Evolutionary conservation across 768 basidiomycete genomes (phyloP).

Genomic region (Suillus discolor): DNA sequence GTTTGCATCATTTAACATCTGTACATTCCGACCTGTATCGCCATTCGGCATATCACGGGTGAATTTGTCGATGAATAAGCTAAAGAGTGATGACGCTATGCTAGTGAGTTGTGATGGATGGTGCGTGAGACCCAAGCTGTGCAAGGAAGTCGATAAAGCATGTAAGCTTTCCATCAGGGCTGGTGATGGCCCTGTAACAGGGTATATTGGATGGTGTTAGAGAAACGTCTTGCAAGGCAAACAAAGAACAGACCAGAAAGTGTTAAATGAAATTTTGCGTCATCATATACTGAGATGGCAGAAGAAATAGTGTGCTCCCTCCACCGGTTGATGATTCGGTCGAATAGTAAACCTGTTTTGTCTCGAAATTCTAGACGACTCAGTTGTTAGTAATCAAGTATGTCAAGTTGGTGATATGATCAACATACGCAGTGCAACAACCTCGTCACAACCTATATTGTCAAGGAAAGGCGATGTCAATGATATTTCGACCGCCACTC

Average conservation of each 20-base stretch:
- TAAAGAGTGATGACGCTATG: constrained; percentile 43
- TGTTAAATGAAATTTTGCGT: constrained; percentile 9
- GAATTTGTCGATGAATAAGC: constrained; percentile 37
- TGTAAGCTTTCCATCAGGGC: constrained; percentile 57
- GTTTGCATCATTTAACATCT: constrained; percentile 47
- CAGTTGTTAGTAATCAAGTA: constrained; percentile 8
- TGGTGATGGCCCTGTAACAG: constrained; percentile 48
- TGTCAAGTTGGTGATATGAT: constrained; percentile 4
- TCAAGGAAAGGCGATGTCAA: constrained; percentile 45
- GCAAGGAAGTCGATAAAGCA: constrained; percentile 52
- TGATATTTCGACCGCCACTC: constrained; percentile 50
- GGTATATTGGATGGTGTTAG: constrained; percentile 17
- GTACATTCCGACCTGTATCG: constrained; percentile 29
- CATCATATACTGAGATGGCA: constrained; percentile 23
- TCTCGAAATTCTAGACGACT: constrained; percentile 49
- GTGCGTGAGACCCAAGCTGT: constrained; percentile 54
- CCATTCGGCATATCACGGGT: constrained; percentile 34
- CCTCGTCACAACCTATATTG: constrained; percentile 44
- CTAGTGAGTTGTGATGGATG: constrained; percentile 36
- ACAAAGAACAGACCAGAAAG: constrained; percentile 16
- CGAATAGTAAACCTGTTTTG: constrained; percentile 42
- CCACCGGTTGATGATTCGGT: constrained; percentile 57
- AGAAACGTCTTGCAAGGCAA: background rate
- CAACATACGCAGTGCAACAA: constrained; percentile 39
- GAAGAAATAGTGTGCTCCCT: constrained; percentile 42